Evolutionary conservation across 768 basidiomycete genomes (phyloP), one percentile per base, ranked within the genome.

Genomic region (Phylloporus sp.): DNA sequence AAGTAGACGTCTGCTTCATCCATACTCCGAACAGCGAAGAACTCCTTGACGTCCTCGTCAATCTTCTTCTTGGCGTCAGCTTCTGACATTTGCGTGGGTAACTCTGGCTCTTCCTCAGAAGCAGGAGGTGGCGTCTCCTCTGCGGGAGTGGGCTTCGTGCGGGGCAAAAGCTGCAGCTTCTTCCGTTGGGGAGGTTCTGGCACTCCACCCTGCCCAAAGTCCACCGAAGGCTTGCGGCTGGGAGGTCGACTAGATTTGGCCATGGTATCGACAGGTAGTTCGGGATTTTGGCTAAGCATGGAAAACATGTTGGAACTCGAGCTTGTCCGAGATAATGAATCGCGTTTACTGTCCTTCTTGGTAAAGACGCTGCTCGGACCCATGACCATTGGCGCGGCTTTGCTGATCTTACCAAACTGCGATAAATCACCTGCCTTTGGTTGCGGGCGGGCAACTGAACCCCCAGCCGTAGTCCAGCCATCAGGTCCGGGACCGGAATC

Each of bases 1-100:
- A 95, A 93, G 75, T 94, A 95, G 23, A 80, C 80, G 59, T 91
- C 91, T 12, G 90, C 93, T 68, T 97, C 95, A 29, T 86, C 85
- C 50, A 97, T 67, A 62, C 85, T 88, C 58, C 90, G 86, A 59
- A 91, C 82, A 57, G 76, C 80, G 70, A 86, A 93, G 75, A 92
- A 88, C 74, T 97, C 92, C 70, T 90, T 91, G 50, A 75, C 72
- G 59, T 95, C 90, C 60, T 92, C 86, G 13, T 74, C 77, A 59
- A 95, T 86, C 76, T 86, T 89, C 67, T 81, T 81, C 70, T 79
- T 76, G 32, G 84, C 88, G 16, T 83, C 82, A 2, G 72, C 80
- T 59, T 84, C 85, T 0, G 80, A 74, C 80, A 93, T 85, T 47
- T 76, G 73, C 8, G 62, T 66, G 12, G 55, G 42, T 15, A 61